Base-by-base conservation (phyloP, 2,329 filamentous ascomycete species). In the Nigrograna mackinnonii region DNA sequence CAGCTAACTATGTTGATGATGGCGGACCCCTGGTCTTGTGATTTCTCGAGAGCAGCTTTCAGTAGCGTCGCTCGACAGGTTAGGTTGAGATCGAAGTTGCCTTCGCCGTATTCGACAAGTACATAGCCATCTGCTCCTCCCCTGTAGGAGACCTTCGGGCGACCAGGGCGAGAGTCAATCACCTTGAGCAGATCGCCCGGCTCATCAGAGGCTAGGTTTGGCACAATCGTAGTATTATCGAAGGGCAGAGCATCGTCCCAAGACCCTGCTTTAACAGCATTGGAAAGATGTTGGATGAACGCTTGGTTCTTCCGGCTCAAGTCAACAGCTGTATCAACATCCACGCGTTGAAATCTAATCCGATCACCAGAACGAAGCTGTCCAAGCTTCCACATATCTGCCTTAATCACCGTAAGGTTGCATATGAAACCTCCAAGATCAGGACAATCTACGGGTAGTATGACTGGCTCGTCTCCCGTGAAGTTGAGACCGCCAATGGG, bases 341-440 rank as follows among this genome's bases (percentile, higher is more conserved):
- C 75, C 2, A 80, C 73, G 2, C 72, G 68, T 32, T 68, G 67
- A 47, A 79, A 80, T 31, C 70, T 71, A 31, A 84, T 48, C 2
- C 69, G 77, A 52, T 83, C 77, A 4, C 82, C 82, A 2, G 82
- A 75, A 47, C 79, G 80, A 20, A 85, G 63, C 55, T 85, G 82
- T 0, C 82, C 82, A 9, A 85, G 54, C 52, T 83, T 81, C 80
- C 80, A 84, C 54, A 77, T 73, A 37, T 84, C 80, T 2, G 74
- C 80, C 44, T 75, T 76, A 21, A 82, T 71, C 11, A 83, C 70
- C 0, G 80, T 84, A 2, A 76, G 75, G 11, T 71, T 76, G 22
- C 74, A 79, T 0, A 82, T 71, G 44, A 85, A 83, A 0, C 82
- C 82, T 5, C 82, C 82, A 44, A 84, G 76, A 49, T 83, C 80